phyloP scores from a whole-genome alignment of 805 yeast species.

The Candida railenensis region DNA sequence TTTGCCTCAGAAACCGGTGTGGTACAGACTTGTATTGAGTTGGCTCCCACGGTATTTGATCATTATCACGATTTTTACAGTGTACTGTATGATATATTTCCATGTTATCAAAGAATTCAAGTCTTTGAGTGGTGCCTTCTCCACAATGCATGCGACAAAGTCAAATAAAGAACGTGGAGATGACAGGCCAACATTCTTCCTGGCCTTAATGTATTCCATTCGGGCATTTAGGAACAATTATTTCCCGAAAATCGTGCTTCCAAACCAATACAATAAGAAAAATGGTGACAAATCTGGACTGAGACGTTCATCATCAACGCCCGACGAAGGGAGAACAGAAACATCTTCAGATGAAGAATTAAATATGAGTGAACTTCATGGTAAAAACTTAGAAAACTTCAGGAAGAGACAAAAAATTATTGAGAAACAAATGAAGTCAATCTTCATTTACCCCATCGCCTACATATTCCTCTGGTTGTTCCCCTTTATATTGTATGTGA shows the following conservation, averaged over 20 bases:
- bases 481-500: conserved; percentile 67
- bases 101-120: conserved; percentile 67
- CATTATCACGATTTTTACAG: conserved; percentile 56
- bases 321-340: not conserved
- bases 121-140: conserved; percentile 48
- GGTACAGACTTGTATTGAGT: conserved; percentile 71
- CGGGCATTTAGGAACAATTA: conserved; percentile 18
- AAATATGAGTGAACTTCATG: conserved; percentile 29
- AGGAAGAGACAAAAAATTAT: conserved; percentile 63
- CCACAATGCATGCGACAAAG: conserved; percentile 23
- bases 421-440: conserved; percentile 72
- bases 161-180: conserved; percentile 4
- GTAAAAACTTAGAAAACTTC: conserved; percentile 60
- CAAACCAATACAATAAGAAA: conserved; percentile 14
- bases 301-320: not conserved
- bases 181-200: conserved; percentile 32
- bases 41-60: conserved; percentile 82
- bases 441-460: conserved; percentile 82
- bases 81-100: conserved; percentile 69
- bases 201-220: conserved; percentile 30
- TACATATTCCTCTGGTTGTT: conserved; percentile 79
- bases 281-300: not conserved
- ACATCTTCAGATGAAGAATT: not conserved
- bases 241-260: conserved; percentile 27
- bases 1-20: conserved; percentile 66